A percentile compares a stretch with the other conserved stretches of the same genome.
phyloP scores from a whole-genome alignment of 192 early-diverging fungal species.

The Haplosporangium gracile region DNA sequence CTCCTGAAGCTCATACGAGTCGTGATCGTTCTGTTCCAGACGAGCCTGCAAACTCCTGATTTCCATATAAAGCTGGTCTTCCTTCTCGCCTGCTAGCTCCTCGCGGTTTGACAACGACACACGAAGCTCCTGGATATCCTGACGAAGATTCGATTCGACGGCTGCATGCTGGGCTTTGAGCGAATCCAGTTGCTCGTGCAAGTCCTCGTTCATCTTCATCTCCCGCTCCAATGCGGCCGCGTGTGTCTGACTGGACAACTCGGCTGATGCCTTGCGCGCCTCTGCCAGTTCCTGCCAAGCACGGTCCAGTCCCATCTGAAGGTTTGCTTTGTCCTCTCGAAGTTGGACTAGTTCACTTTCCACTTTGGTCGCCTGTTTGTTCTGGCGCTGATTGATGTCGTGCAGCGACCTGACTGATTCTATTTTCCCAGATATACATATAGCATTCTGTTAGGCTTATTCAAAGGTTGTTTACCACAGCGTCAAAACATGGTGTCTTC shows the following conservation, averaged over 20 bases:
- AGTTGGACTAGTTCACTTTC: slow-evolving; percentile 28
- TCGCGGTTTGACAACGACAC: slow-evolving; percentile 57
- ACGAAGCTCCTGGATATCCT: slow-evolving; percentile 61
- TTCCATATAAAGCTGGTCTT: slow-evolving; percentile 59
- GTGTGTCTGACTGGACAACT: slow-evolving; percentile 48
- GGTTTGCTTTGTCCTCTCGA: slow-evolving; percentile 29
- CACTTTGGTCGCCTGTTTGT: slow-evolving; percentile 32
- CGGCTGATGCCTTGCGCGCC: slow-evolving; percentile 38
- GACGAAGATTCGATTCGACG: slow-evolving; percentile 30
- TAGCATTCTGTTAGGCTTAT: too few relatives aligned
- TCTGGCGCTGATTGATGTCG: slow-evolving; percentile 44
- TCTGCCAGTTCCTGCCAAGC: slow-evolving; percentile 39
- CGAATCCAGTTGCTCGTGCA: slow-evolving; percentile 45
- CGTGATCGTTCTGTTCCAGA: slow-evolving; percentile 56
- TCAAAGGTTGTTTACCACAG: too few relatives aligned
- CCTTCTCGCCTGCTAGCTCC: slow-evolving; percentile 56
- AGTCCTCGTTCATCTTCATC: slow-evolving; percentile 59
- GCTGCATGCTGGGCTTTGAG: slow-evolving; percentile 48
- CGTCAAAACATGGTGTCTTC: neutral
- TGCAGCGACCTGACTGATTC: slow-evolving; percentile 19
- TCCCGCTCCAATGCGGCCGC: slow-evolving; percentile 63
- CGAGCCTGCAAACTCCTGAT: slow-evolving; percentile 55
- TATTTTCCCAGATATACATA: neutral
- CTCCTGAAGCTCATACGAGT: slow-evolving; percentile 54
- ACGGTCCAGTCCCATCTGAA: slow-evolving; percentile 40